Base-by-base conservation (phyloP, 768 basidiomycete genomes). In the Lactifluus rugatus region DNA sequence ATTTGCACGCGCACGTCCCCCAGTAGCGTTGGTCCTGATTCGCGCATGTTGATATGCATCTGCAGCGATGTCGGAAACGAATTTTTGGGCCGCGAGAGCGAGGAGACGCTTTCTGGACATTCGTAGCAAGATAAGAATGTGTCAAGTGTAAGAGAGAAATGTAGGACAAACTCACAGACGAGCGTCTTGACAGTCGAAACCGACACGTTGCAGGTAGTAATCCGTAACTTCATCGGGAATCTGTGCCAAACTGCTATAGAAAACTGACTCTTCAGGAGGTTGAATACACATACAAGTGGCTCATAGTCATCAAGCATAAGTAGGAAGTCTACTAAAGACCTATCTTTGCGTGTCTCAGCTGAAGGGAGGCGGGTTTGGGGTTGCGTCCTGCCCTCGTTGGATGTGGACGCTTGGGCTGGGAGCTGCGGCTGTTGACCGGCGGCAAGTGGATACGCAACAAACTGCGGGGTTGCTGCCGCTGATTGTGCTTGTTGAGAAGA, bases 11-110 rank as follows among this genome's bases (percentile, higher is more conserved):
- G 82, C 76, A 16, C 89, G 79, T 37, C 89, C 87, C 28, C 85
- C 82, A 5, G 84, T 69, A 36, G 90, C 92, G 59, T 91, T 95
- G 1, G 91, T 90, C 37, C 96, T 84, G 66, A 98, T 90, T 31
- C 95, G 89, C 8, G 96, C 96, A 72, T 97, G 95, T 68, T 97
- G 93, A 72, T 91, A 98, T 10, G 96, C 93, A 70, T 99, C 96
- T 2, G 89, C 82, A 2, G 95, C 89, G 55, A 99, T 94, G 68
- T 98, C 95, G 7, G 93, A 90, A 45, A 98, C 86, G 69, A 99
- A 98, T 68, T 98, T 97, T 68, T 99, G 96, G 0, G 96, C 93
- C 2, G 96, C 94, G 13, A 98, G 79, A 0, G 95, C 93, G 25
- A 99, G 77, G 17, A 99, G 81, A 2, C 95, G 89, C 75, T 96